phyloP scores from a whole-genome alignment of 2,329 filamentous ascomycete genomes.

The Grosmannia clavigera region DNA sequence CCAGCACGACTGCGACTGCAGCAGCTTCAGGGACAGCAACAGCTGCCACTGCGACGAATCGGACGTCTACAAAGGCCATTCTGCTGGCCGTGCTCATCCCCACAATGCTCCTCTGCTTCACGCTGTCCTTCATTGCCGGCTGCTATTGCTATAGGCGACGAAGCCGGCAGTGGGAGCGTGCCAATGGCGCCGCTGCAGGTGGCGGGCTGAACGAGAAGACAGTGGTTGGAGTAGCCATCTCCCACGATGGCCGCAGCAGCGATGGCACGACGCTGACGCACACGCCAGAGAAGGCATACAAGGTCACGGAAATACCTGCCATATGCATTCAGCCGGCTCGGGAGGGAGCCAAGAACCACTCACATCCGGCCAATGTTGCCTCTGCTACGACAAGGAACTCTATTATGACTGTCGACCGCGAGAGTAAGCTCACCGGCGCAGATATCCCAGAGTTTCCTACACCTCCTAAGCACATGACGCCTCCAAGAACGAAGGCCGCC shows the following conservation, averaged over 20 bases:
- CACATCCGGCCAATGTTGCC: neutral
- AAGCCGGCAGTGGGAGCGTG: slow-evolving; percentile 12
- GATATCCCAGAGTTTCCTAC: slow-evolving; percentile 8
- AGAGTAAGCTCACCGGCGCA: neutral
- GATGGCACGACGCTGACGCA: neutral
- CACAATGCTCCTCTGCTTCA: slow-evolving; percentile 24
- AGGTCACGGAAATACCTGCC: neutral
- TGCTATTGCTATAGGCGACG: slow-evolving; percentile 19
- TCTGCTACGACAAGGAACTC: neutral
- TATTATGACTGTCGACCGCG: neutral
- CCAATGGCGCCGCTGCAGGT: slow-evolving; percentile 11
- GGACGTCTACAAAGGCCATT: slow-evolving; percentile 16
- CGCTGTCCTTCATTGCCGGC: slow-evolving; percentile 17
- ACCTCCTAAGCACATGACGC: slow-evolving; percentile 2
- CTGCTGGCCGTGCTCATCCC: slow-evolving; percentile 33
- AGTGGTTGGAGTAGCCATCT: neutral
- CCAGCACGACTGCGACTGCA: slow-evolving; percentile 1
- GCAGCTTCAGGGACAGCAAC: neutral
- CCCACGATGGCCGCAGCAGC: neutral
- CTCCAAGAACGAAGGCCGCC: neutral
- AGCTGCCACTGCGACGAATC: neutral
- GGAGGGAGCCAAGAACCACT: neutral
- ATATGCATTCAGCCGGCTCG: neutral
- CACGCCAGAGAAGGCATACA: neutral
- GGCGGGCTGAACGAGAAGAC: slow-evolving; percentile 11